Conservation (phyloP, 2,329 filamentous ascomycete genomes). For the Fusarium keratoplasticum region DNA sequence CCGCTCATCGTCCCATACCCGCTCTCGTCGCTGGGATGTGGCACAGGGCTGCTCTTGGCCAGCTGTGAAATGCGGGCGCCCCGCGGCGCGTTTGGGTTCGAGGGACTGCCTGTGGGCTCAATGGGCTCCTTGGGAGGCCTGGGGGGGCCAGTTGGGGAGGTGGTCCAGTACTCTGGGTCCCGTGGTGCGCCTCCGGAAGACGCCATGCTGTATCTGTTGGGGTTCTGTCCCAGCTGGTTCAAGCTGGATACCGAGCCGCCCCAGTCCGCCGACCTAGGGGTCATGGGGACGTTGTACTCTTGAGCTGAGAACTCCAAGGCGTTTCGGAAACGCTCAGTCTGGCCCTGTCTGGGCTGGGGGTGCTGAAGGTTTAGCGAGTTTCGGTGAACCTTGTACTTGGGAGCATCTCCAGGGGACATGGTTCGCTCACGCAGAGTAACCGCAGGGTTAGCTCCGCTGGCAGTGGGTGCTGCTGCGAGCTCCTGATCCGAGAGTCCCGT, state of each 20-base stretch:
- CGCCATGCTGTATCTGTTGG: conserved; percentile 61
- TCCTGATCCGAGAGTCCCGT: conserved; percentile 67
- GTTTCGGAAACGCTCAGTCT: conserved; percentile 79
- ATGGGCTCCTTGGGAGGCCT: conserved; percentile 74
- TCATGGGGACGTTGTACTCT: conserved; percentile 71
- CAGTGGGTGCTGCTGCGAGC: conserved; percentile 34
- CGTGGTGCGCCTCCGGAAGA: conserved; percentile 48
- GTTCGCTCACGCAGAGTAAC: conserved; percentile 59
- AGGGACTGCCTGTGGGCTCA: conserved; percentile 55
- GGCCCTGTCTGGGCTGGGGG: conserved; percentile 79
- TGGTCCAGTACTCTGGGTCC: conserved; percentile 58
- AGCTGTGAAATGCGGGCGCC: conserved; percentile 62
- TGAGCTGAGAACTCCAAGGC: conserved; percentile 79
- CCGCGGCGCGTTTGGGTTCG: conserved; percentile 58
- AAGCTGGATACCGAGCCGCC: conserved; percentile 70
- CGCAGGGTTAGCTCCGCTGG: conserved; percentile 39
- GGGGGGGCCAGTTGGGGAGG: conserved; percentile 61
- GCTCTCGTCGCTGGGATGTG: conserved; percentile 67
- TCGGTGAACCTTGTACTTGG: conserved; percentile 85
- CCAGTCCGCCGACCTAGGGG: conserved; percentile 72
- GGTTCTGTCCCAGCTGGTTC: conserved; percentile 61
- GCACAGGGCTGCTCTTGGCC: conserved; percentile 66
- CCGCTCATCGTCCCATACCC: conserved; percentile 63
- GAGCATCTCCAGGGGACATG: conserved; percentile 73
- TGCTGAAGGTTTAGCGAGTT: conserved; percentile 85